Base-by-base conservation (phyloP, 2,329 filamentous ascomycete species). In the Thelonectria blattea region DNA sequence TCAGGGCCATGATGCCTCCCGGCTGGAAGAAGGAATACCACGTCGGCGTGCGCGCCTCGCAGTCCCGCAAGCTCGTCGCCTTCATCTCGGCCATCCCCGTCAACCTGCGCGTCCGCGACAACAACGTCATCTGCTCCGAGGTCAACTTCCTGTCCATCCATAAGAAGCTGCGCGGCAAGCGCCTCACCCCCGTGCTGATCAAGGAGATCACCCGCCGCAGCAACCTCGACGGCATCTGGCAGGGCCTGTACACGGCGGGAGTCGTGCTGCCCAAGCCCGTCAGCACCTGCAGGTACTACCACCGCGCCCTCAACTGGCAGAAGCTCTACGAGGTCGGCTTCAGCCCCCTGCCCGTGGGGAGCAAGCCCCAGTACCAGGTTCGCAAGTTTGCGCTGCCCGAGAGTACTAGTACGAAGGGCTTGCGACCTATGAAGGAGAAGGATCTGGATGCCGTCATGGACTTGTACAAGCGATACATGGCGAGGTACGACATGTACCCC, bases 71-170 rank as follows among this genome's bases (percentile, higher is more conserved):
- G 74, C 87, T 99, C 15, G 93, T 97, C 52, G 95, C 93, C 57
- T 97, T 96, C 77, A 98, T 99, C 74, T 96, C 93, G 42, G 95
- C 93, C 68, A 91, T 98, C 47, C 95, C 95, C 1, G 89, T 95
- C 61, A 85, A 89, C 65, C 82, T 99, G 58, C 88, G 90, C 53
- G 88, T 99, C 45, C 91, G 93, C 65, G 82, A 90, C 61, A 91
- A 91, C 61, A 79, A 85, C 58, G 79, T 99, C 61, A 86, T 88
- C 64, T 89, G 91, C 68, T 93, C 91, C 50, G 95, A 99, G 76
- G 95, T 99, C 79, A 99, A 99, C 81, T 99, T 98, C 79, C 88
- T 99, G 67, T 96, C 93, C 73, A 90, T 99, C 56, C 95, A 99
- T 83, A 98, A 98, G 83, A 98, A 98, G 79, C 87, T 99, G 32